Base-by-base conservation (phyloP, 2,329 filamentous ascomycete species). In the Setomelanomma holmii region DNA sequence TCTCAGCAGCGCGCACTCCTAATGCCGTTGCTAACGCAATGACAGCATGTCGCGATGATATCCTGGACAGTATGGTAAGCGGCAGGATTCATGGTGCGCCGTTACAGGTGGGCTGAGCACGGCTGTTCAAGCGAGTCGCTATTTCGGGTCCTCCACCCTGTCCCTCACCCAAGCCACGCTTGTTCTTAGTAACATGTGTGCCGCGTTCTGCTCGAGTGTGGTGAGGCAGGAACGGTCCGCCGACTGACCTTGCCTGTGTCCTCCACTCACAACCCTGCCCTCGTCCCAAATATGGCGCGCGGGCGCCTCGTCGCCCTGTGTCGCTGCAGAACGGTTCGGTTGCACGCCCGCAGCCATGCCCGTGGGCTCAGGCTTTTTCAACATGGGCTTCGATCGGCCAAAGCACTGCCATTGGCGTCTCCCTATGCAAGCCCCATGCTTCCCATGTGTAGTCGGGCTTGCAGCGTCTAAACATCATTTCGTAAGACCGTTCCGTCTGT, bases 141-240 rank as follows among this genome's bases (percentile, higher is more conserved):
- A 69, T 68, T 71, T 70, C 64, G 54, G 65, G 64, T 59, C 47
- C 40, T 48, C 56, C 44, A 54, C 49, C 43, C 41, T 63, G 69
- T 68, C 68, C 69, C 71, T 67, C 67, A 33, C 53, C 58, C 20
- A 16, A 30, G 20, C 27, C n/a, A 41, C 12, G 7, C 38, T 12
- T 61, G 48, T 59, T 68, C 62, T 69, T 66, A 66, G 67, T 51
- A 68, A 61, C 61, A 63, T 30, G 27, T 30, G 27, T 64, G 55
- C 53, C 61, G 63, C 58, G 46, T 51, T 56, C 38, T 59, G 53
- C 61, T 59, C 53, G 45, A 56, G 50, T 41, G 53, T 63, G 61
- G 61, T 66, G 64, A 66, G 55, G 64, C 68, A 68, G 71, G 69
- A 71, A 69, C 70, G 71, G 71, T 72, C 71, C 71, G 71, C 67